phyloP scores from a whole-genome alignment of 1,139 yeast genomes.

The Candida sanyaensis region DNA sequence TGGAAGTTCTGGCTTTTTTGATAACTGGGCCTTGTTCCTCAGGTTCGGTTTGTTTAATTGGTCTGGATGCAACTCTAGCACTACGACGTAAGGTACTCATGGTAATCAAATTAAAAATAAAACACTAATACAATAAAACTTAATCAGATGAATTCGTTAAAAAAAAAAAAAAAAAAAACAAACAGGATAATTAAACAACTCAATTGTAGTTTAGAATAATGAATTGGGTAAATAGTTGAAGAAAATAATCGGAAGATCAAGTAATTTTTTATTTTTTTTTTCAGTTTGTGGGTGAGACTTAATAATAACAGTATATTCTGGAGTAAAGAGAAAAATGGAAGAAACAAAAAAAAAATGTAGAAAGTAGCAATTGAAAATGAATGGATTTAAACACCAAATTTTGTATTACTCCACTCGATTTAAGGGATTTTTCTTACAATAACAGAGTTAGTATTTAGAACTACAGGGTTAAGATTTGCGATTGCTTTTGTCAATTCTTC shows the following conservation, averaged over 20 bases:
- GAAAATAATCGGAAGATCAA: background rate
- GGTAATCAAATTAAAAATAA: background rate
- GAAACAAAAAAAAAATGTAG: background rate
- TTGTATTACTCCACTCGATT: background rate
- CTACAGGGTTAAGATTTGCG: background rate
- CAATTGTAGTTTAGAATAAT: background rate
- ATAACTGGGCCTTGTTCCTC: constrained; percentile 19
- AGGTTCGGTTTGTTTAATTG: constrained; percentile 13
- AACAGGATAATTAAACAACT: background rate
- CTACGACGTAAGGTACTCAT: constrained; percentile 61
- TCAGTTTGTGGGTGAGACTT: background rate
- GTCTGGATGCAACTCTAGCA: constrained; percentile 39
- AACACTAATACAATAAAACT: background rate
- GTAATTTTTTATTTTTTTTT: background rate
- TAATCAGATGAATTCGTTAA: background rate
- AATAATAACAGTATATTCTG: too few relatives aligned
- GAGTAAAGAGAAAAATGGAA: background rate
- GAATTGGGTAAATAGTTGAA: background rate
- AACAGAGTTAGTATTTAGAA: background rate
- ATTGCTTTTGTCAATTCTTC: background rate
- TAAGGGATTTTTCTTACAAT: background rate
- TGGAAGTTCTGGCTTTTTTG: constrained; percentile 26
- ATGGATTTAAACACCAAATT: background rate
- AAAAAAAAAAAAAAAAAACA: too few relatives aligned
- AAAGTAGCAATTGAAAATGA: background rate